phyloP scores from a whole-genome alignment of 2,329 filamentous ascomycete species.

The Lachnellula occidentalis region DNA sequence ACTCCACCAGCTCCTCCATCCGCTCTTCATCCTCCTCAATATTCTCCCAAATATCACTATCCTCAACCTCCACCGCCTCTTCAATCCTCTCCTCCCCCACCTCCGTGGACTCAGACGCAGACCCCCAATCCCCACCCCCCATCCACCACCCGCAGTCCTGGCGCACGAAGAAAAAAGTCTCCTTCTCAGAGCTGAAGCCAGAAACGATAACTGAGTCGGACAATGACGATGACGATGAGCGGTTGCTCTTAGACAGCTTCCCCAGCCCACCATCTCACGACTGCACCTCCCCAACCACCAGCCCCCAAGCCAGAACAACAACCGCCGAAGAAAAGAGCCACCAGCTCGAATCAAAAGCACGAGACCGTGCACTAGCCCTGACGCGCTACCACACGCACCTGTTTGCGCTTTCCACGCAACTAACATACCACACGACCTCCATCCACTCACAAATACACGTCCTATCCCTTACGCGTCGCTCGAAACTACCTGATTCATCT shows the following conservation, averaged over 20 bases:
- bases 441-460: slow-evolving; percentile 17
- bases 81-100: slow-evolving; percentile 14
- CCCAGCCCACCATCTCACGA: not conserved
- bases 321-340: too few species aligned
- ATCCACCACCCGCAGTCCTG: slow-evolving; percentile 2
- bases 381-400: slow-evolving; percentile 19
- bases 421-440: slow-evolving; percentile 19
- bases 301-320: slow-evolving; percentile 1
- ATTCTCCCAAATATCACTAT: slow-evolving; percentile 22
- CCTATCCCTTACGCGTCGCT: slow-evolving; percentile 11
- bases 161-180: not conserved
- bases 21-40: slow-evolving; percentile 27
- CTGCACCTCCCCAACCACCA: not conserved
- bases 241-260: not conserved
- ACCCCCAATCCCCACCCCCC: not conserved
- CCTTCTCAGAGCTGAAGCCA: slow-evolving; percentile 1
- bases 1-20: slow-evolving; percentile 19
- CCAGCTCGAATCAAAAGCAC: not conserved
- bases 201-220: not conserved
- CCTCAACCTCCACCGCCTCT: slow-evolving; percentile 12
- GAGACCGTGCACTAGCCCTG: slow-evolving; percentile 1
- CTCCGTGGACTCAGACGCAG: not conserved
- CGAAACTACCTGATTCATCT: slow-evolving; percentile 11
- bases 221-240: not conserved
- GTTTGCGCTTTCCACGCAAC: slow-evolving; percentile 13